A percentile compares a stretch with the other conserved stretches of the same genome.
Conservation (phyloP, 805 yeast species). For the Starmerella tilneyi region DNA sequence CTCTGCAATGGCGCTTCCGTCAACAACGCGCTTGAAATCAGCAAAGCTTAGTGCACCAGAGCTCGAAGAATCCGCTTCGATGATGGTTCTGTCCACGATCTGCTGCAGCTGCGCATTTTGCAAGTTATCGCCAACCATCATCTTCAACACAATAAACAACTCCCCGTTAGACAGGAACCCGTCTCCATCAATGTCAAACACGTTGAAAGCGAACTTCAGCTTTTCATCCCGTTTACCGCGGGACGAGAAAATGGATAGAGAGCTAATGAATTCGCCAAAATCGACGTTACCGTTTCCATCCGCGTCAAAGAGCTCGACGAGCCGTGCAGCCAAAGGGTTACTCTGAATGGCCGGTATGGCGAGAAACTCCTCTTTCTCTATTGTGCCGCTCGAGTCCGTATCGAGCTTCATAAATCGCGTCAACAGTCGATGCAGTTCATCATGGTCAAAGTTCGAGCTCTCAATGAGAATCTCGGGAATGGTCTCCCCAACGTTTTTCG, state of each 20-base stretch:
- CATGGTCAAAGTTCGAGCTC: conserved; percentile 50
- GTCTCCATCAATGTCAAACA: conserved; percentile 91
- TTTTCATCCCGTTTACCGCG: conserved; percentile 74
- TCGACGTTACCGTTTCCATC: conserved; percentile 91
- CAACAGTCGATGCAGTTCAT: conserved; percentile 82
- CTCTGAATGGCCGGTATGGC: conserved; percentile 85
- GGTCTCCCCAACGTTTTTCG: conserved; percentile 10
- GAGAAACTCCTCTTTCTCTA: conserved; percentile 81
- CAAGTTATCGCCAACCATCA: conserved; percentile 92
- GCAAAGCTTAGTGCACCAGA: conserved; percentile 78
- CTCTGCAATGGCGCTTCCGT: conserved; percentile 32
- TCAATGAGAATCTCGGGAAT: conserved; percentile 28
- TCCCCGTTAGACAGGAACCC: conserved; percentile 95
- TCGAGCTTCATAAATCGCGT: conserved; percentile 93
- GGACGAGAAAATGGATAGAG: conserved; percentile 77
- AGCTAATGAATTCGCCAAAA: conserved; percentile 85
- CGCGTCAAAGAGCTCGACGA: conserved; percentile 88
- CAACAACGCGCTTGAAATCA: conserved; percentile 56
- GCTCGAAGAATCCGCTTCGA: conserved; percentile 82
- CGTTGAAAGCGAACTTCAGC: conserved; percentile 77
- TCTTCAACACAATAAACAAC: conserved; percentile 76
- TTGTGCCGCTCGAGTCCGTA: conserved; percentile 82
- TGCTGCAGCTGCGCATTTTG: conserved; percentile 85
- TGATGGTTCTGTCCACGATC: conserved; percentile 89
- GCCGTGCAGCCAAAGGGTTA: conserved; percentile 80